Base-by-base conservation (phyloP, 768 basidiomycete genomes). In the Bullera alba region DNA sequence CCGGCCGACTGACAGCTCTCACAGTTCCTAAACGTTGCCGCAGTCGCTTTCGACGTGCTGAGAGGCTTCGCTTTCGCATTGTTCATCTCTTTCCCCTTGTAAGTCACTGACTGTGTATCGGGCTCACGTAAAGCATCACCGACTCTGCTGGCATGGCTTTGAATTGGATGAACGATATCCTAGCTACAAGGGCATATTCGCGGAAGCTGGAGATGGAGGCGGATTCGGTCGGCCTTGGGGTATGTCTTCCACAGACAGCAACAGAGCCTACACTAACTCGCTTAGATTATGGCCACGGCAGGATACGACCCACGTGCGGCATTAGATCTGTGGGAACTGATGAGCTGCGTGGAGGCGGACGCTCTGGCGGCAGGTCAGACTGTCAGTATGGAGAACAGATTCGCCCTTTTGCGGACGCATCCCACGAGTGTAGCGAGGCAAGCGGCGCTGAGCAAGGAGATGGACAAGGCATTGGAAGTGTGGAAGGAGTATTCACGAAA, bases 151-250 rank as follows among this genome's bases (percentile, higher is more conserved):
- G 66, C 3, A 43, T 73, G 2, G 66, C 70, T 35, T 71, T 76
- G 60, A 76, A 75, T 36, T 68, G 73, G 60, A 37, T 76, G 32
- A 73, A 76, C 42, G 68, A 76, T 36, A 60, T 72, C 21, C 69
- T 77, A 0, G 74, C 75, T 1, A 60, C 71, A 44, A 54, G 74
- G 29, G 75, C 76, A 12, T 77, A 73, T 57, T 75, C 75, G 19
- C 57, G 76, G 19, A 76, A 77, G 57, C 60, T 77, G 17, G 76
- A 77, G 55, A 66, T 66, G 54, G 76, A 77, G 55, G 76, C 76
- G 1, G 76, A 77, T 48, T 51, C 66, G 10, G 69, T 77, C 2
- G 76, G 76, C 2, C 51, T 77, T 14, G 61, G 73, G 46, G 73
- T 75, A 45, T 37, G 72, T 47, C 10, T 48, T 29, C n/a, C 46